Evolutionary conservation across 2,329 filamentous ascomycete species (phyloP).

Genomic region (Colletotrichum eleusines): DNA sequence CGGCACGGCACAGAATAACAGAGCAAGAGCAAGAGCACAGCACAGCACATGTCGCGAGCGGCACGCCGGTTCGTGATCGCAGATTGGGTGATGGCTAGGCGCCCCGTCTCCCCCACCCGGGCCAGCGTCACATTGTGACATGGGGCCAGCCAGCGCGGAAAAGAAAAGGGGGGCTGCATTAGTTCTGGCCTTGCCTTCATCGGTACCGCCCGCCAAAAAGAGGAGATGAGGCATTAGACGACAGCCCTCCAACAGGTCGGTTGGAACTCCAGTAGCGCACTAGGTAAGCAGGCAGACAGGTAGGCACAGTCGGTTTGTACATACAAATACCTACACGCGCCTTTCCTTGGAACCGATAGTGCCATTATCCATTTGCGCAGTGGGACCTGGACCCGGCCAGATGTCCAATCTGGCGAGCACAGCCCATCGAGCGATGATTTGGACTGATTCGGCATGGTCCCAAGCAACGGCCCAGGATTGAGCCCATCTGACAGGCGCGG

Average conservation of each 20-base stretch:
- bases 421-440: conserved; percentile 27
- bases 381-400: conserved; percentile 28
- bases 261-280: not conserved
- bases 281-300: no score
- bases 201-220: not conserved
- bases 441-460: conserved; percentile 9
- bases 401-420: conserved; percentile 38
- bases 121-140: conserved; percentile 1
- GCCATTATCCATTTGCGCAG: conserved; percentile 4
- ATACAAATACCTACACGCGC: not conserved
- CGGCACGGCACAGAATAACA: not conserved
- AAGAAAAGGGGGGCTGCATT: not conserved
- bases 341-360: conserved; percentile 18
- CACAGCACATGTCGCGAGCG: not conserved
- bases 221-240: conserved; percentile 9
- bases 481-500: conserved; percentile 36
- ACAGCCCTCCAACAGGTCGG: conserved; percentile 12
- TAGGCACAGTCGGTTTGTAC: no score
- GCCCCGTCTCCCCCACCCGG: not conserved
- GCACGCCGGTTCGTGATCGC: conserved; percentile 14
- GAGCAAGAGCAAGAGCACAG: not conserved
- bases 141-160: not conserved
- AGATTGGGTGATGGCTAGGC: conserved; percentile 7
- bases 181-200: not conserved
- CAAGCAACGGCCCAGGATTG: conserved; percentile 35